Evolutionary conservation across 2,329 filamentous ascomycete genomes (phyloP).

Genomic region (Ophiostoma perfectum): DNA sequence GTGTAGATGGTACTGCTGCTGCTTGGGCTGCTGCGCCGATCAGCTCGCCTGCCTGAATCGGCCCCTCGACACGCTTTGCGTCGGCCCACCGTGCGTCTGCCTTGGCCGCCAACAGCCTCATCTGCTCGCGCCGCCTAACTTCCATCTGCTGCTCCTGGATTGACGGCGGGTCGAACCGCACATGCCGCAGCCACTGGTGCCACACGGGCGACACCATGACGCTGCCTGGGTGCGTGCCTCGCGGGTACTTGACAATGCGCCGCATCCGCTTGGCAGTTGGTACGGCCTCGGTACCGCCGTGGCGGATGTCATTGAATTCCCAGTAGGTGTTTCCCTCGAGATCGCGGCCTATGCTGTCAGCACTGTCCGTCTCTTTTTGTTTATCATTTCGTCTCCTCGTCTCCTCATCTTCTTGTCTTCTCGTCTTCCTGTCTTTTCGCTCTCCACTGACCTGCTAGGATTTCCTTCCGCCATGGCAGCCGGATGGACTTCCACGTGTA

Average conservation of each 20-base stretch:
- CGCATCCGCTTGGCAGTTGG: constrained; percentile 43
- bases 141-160: constrained; percentile 54
- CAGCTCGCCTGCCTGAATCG: constrained; percentile 13
- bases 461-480: constrained; percentile 59
- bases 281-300: constrained; percentile 29
- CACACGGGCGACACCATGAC: constrained; percentile 56
- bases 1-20: constrained; percentile 26
- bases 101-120: constrained; percentile 53
- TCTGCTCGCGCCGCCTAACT: constrained; percentile 45
- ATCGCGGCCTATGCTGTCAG: constrained; percentile 48
- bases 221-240: constrained; percentile 48
- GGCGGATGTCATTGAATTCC: constrained; percentile 55
- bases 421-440: background rate
- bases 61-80: constrained; percentile 40
- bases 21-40: constrained; percentile 22
- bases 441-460: constrained; percentile 50
- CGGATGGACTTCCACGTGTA: constrained; percentile 57
- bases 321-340: constrained; percentile 64
- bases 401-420: background rate
- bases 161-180: constrained; percentile 49
- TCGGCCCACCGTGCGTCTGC: constrained; percentile 58
- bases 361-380: background rate
- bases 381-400: background rate
- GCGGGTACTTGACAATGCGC: constrained; percentile 57
- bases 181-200: constrained; percentile 65